Percentiles rank a stretch among this genome's conserved stretches.
phyloP scores from a whole-genome alignment of 2,329 filamentous ascomycete species.

The Cucurbitaria berberidis region DNA sequence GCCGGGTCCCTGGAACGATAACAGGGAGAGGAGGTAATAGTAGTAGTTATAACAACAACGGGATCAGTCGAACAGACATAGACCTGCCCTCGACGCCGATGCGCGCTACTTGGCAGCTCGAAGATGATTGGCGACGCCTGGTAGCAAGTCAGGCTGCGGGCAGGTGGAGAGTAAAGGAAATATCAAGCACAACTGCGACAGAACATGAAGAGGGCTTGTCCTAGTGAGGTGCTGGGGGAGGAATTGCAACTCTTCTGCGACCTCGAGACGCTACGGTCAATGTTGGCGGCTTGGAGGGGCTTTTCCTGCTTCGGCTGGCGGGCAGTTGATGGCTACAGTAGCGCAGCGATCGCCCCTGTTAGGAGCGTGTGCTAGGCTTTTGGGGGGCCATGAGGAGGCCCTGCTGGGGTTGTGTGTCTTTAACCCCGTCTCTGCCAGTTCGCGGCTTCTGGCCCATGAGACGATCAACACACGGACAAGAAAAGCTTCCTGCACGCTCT shows the following conservation, averaged over 20 bases:
- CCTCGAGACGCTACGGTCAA: constrained; percentile 37
- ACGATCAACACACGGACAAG: constrained; percentile 38
- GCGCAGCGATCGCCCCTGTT: constrained; percentile 42
- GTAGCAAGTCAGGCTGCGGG: constrained; percentile 15
- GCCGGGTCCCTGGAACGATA: constrained; percentile 33
- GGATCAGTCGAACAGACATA: constrained; percentile 40
- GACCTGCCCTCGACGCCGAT: constrained; percentile 26
- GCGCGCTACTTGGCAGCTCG: constrained; percentile 32
- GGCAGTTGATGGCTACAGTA: constrained; percentile 35
- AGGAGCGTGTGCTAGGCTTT: constrained; percentile 28
- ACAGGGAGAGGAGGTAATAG: constrained; percentile 30
- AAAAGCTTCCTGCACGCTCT: constrained; percentile 14
- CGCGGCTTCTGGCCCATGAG: constrained; percentile 46
- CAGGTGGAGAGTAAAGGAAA: constrained; percentile 1
- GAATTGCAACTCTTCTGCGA: constrained; percentile 31
- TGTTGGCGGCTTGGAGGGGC: constrained; percentile 31
- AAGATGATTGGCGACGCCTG: constrained; percentile 29
- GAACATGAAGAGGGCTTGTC: constrained; percentile 22
- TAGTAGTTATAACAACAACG: constrained; percentile 32
- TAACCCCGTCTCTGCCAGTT: constrained; percentile 32
- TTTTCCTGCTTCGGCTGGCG: constrained; percentile 32
- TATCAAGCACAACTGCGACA: constrained; percentile 27
- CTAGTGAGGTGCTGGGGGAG: constrained; percentile 27
- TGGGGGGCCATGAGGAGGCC: constrained; percentile 32
- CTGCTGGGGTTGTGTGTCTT: constrained; percentile 39